Evolutionary conservation across 2,329 filamentous ascomycete species (phyloP).

Genomic region (Neobulgaria alba): DNA sequence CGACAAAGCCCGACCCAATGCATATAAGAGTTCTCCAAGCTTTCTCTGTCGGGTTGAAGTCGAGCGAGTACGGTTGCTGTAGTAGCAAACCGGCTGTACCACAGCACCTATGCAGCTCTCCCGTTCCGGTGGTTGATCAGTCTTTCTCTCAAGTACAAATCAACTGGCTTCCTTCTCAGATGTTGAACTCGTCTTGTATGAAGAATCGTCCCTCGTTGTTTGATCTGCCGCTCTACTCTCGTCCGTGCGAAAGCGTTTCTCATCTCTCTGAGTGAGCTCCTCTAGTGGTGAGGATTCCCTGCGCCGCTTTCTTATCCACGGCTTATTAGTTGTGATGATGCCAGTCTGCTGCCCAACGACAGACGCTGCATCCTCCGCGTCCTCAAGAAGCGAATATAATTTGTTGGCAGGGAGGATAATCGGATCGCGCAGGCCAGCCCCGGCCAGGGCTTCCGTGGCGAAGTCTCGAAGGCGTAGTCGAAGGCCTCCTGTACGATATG

Average conservation of each 20-base stretch:
- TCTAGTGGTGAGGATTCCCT: not conserved
- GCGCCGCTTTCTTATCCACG: not conserved
- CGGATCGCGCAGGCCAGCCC: not conserved
- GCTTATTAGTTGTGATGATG: not conserved
- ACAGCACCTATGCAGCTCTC: slow-evolving; percentile 6
- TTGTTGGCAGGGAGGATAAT: not conserved
- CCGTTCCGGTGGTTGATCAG: slow-evolving; percentile 5
- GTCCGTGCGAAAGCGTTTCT: not conserved
- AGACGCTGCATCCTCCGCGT: not conserved
- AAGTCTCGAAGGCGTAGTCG: not conserved
- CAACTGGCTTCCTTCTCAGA: not conserved
- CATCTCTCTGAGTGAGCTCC: not conserved
- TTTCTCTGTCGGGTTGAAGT: slow-evolving; percentile 3
- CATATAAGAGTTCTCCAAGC: slow-evolving; percentile 6
- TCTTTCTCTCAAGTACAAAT: slow-evolving; percentile 2
- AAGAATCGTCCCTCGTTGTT: not conserved
- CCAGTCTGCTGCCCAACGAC: not conserved
- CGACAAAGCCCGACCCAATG: slow-evolving; percentile 7
- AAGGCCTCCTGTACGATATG: not conserved
- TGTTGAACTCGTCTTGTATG: not conserved
- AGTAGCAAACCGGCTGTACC: slow-evolving; percentile 4
- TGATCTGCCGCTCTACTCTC: not conserved
- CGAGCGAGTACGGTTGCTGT: slow-evolving; percentile 5
- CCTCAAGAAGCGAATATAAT: not conserved
- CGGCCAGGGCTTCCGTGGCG: not conserved